A percentile compares a stretch with the other conserved stretches of the same genome.
These are phyloP conservation scores for Cladorrhinum samala DNA, from an alignment of 495 filamentous ascomycete species.

Conservation along the genomic window DNA sequence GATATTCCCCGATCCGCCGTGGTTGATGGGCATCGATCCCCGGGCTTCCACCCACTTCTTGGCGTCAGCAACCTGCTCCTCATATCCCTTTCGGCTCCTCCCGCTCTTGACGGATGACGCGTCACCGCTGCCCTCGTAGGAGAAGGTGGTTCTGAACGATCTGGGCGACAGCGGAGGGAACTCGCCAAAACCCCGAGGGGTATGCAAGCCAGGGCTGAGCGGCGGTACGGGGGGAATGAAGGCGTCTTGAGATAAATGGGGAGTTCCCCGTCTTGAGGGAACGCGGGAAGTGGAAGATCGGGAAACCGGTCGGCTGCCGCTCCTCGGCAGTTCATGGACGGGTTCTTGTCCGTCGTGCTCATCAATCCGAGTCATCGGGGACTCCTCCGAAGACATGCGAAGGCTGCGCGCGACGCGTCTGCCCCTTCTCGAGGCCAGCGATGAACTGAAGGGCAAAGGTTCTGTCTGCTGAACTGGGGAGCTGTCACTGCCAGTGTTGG, in stretches of 20 bases:
- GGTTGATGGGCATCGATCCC: slow-evolving; percentile 6
- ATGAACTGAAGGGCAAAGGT: slow-evolving; percentile 4
- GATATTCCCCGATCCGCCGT: not conserved
- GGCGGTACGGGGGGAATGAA: not conserved
- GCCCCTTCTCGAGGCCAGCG: not conserved
- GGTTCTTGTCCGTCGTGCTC: slow-evolving; percentile 7
- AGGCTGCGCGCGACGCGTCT: slow-evolving; percentile 1
- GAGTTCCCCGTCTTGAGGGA: not conserved
- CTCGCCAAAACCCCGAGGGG: not conserved
- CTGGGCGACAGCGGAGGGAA: not conserved
- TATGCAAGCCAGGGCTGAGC: not conserved
- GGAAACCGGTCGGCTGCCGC: not conserved
- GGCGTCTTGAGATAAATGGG: not conserved
- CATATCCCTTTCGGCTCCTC: slow-evolving; percentile 2
- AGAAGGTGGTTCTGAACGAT: not conserved
- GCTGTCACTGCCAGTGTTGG: slow-evolving; percentile 3
- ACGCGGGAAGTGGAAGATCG: not conserved
- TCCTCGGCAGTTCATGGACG: not conserved
- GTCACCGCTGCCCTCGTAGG: not conserved
- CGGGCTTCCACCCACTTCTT: slow-evolving; percentile 14
- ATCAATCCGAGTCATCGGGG: slow-evolving; percentile 17
- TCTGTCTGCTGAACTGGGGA: slow-evolving; percentile 15
- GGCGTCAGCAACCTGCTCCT: slow-evolving; percentile 13
- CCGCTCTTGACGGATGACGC: not conserved
- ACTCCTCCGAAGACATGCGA: slow-evolving; percentile 13